phyloP scores from a whole-genome alignment of 1,139 yeast genomes.

The Nadsonia commutata region DNA sequence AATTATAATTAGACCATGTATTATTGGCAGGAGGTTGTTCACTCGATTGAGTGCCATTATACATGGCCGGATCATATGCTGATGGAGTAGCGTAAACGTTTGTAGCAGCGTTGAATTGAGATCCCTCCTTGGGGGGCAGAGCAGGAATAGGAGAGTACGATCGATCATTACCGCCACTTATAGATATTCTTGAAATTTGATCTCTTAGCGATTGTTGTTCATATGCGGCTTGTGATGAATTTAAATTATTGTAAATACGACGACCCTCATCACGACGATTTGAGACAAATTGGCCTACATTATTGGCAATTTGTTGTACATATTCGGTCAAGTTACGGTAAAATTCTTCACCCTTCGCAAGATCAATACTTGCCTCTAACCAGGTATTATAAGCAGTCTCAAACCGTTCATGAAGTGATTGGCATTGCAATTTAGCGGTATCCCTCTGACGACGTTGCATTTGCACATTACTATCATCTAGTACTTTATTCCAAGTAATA shows the following conservation, averaged over 20 bases:
- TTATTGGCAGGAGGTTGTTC: background rate
- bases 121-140: no score
- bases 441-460: conserved; percentile 24
- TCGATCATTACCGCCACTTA: no score
- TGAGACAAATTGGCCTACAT: background rate
- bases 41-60: background rate
- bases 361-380: conserved; percentile 44
- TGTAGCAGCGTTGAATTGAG: no score
- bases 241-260: background rate
- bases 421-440: conserved; percentile 26
- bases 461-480: conserved; percentile 29
- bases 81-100: background rate
- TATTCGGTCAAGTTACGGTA: conserved; percentile 41
- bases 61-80: background rate
- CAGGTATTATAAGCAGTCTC: conserved; percentile 38
- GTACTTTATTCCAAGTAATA: conserved; percentile 40
- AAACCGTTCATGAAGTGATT: conserved; percentile 32
- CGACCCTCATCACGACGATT: background rate
- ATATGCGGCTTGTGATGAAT: background rate
- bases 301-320: conserved; percentile 13
- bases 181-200: background rate
- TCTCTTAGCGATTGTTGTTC: background rate
- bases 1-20: background rate
- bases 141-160: no score
- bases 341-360: conserved; percentile 45